Percentiles rank a stretch among this genome's conserved stretches.
phyloP scores from a whole-genome alignment of 345 rosid genomes.

The Linum trigynum region DNA sequence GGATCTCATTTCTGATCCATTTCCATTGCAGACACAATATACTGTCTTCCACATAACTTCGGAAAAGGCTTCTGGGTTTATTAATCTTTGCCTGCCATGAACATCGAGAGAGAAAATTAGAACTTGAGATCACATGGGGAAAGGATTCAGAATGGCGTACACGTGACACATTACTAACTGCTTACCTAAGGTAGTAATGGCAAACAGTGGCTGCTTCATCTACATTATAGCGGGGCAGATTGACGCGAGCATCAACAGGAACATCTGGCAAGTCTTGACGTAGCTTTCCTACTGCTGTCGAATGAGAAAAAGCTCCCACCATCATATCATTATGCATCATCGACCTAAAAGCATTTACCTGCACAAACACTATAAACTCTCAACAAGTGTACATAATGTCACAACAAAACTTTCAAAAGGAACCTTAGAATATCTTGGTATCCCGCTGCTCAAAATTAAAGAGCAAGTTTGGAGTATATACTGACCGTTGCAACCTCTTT shows the following conservation, averaged over 20 bases:
- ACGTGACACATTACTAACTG: not conserved
- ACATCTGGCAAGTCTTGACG: conserved; percentile 85
- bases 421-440: too few species aligned
- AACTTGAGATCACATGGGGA: not conserved
- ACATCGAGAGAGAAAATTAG: not conserved
- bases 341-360: conserved; percentile 89
- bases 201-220: conserved; percentile 86
- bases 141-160: too few species aligned
- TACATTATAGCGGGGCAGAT: conserved; percentile 55
- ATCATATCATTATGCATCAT: conserved; percentile 94
- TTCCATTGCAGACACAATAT: conserved; percentile 73
- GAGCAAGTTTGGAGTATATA: not conserved
- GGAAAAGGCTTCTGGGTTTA: conserved; percentile 57
- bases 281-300: conserved; percentile 95
- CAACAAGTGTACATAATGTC: not conserved
- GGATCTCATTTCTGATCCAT: conserved; percentile 83
- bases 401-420: too few species aligned
- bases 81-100: conserved; percentile 72
- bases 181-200: conserved; percentile 91
- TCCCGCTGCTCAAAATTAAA: too few species aligned
- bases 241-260: conserved; percentile 63
- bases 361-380: conserved; percentile 14
- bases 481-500: conserved; percentile 82
- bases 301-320: conserved; percentile 91
- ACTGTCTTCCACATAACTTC: conserved; percentile 80